Base-by-base conservation (phyloP, 768 basidiomycete species). In the Megacollybia marginata region DNA sequence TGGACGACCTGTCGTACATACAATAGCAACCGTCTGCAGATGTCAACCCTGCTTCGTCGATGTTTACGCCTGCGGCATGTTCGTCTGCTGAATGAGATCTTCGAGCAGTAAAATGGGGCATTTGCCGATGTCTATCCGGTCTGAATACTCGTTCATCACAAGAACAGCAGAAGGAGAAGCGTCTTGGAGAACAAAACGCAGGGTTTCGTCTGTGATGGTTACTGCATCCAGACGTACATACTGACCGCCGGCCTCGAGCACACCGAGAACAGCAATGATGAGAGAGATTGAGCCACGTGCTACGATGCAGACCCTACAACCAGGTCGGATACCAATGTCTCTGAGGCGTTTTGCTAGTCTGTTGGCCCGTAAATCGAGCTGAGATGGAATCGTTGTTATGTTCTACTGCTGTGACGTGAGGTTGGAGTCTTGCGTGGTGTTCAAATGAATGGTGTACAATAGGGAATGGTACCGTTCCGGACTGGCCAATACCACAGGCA, bases 191-290 rank as follows among this genome's bases (percentile, higher is more conserved):
- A 76, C 70, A 53, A 69, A 68, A 28, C 60, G 61, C 11, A 76
- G 61, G 0, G 72, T 72, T 40, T 68, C 65, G 54, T 75, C 68
- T 18, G 75, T 70, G 54, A 75, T 70, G 46, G 71, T 73, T 20
- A 64, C 62, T 6, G 69, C 74, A 55, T 78, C 76, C 18, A 78
- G 59, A 10, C 74, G 76, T 0, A 76, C 69, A 52, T 78, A 78
- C 16, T 71, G 65, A 1, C 62, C 75, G 9, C 75, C 76, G 12
- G 67, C 66, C 58, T 75, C 75, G 45, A 78, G 60, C 2, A 70
- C 58, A 1, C 71, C 72, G 16, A 76, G 48, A 48, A 78, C 72
- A 4, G 61, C 74, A 31, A 73, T 60, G 11, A 75, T 59, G 54
- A 75, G 63, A 13, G 62, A 50, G 9, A 76, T 62, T 2, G 73